Evolutionary conservation across 2,329 filamentous ascomycete genomes (phyloP).

Genomic region (Penicillium italicum): DNA sequence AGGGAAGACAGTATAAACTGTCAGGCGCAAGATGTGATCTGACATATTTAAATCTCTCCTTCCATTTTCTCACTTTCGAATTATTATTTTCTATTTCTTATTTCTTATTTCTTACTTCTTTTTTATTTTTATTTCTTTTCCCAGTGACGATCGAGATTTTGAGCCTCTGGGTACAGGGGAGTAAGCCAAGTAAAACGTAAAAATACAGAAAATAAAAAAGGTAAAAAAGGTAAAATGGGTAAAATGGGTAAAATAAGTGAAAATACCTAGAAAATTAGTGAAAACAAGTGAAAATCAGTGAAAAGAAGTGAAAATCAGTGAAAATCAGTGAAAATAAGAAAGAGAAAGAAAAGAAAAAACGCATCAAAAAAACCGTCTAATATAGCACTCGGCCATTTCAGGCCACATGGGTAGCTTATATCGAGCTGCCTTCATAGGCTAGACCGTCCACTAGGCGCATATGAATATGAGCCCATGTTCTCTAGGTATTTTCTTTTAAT

Average conservation of each 20-base stretch:
- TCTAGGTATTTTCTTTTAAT: not conserved
- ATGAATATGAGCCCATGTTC: not conserved
- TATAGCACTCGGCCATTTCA: slow-evolving; percentile 10
- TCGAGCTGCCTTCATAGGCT: slow-evolving; percentile 20
- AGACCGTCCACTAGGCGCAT: slow-evolving; percentile 7
- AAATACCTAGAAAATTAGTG: too few relatives aligned
- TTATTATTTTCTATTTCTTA: too few relatives aligned
- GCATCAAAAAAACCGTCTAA: not conserved
- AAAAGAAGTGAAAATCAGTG: too few relatives aligned
- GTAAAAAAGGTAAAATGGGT: too few relatives aligned
- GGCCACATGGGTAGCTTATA: slow-evolving; percentile 14
- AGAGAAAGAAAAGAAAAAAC: not conserved
- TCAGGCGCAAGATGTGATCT: slow-evolving; percentile 13
- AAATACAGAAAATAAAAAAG: not conserved
- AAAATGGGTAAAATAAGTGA: not conserved
- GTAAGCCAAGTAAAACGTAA: not conserved
- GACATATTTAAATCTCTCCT: not conserved
- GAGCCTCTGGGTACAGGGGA: slow-evolving; percentile 22
- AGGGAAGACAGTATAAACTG: not conserved
- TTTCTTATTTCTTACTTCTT: not conserved
- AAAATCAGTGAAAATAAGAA: not conserved
- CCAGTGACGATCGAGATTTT: slow-evolving; percentile 25
- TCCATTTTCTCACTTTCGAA: too few relatives aligned
- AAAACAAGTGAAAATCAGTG: too few relatives aligned
- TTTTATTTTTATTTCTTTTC: slow-evolving; percentile 3